Base-by-base conservation (phyloP, 129 eudicot genomes). In the Saposhnikovia divaricata region DNA sequence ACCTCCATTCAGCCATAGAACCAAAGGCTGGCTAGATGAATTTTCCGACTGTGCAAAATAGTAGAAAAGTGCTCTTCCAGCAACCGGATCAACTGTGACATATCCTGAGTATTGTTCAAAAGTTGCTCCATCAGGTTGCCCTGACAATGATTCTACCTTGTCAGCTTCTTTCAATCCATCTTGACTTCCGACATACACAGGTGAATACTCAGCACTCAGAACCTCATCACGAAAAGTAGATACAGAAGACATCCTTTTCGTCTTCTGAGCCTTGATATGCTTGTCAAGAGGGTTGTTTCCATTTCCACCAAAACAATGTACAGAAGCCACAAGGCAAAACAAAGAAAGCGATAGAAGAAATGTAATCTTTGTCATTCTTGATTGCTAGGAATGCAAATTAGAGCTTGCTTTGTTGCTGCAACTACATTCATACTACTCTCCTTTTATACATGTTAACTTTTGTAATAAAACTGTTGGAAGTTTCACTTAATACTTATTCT, bases 101-200 rank as follows among this genome's bases (percentile, higher is more conserved):
- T 34, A 34, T 34, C 37, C 37, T 2, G 37, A 34, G 37, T 34
- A 34, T 34, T 34, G 37, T 34, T 34, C 80, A 81, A 92, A 89
- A 66, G 76, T 75, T 1, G 85, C 85, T n/a, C 88, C 85, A 4
- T 74, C 13, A 37, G 97, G 93, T 57, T 92, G 92, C 45, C 96
- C 96, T 0, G 96, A 91, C 86, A 92, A 84, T 0, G 47, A 18
- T 25, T 70, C 11, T 37, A 92, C 81, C 85, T 84, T 85, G 78
- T 90, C 91, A 8, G 79, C 77, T 38, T 88, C 87, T 81, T 86
- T 90, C 70, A 84, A 74, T 77, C 93, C 91, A 47, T 84, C 82
- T 76, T 92, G 95, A 38, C 75, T 66, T 27, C 81, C 84, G 8
- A 86, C 75, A 55, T 87, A 85, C 27, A 85, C 90, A 14, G 83